Percentiles rank a stretch among this genome's conserved stretches.
These are phyloP conservation scores for Tuber indicum DNA, from an alignment of 495 filamentous ascomycete species.

Conservation along the genomic window DNA sequence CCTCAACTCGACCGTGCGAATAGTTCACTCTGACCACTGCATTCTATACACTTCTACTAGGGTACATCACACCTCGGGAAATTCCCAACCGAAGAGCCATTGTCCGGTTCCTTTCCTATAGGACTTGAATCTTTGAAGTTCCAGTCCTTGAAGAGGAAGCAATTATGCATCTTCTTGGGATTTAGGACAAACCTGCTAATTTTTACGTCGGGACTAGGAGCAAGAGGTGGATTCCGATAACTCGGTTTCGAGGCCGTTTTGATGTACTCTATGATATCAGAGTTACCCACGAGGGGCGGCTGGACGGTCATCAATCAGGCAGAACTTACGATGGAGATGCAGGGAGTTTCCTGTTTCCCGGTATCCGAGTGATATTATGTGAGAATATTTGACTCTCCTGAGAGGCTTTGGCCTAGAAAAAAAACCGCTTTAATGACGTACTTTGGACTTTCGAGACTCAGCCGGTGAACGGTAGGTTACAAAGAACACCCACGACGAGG, in stretches of 20 bases:
- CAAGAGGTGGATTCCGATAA: neutral
- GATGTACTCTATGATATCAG: neutral
- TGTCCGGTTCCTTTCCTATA: neutral
- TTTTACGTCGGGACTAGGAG: neutral
- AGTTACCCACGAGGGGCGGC: neutral
- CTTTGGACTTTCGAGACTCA: neutral
- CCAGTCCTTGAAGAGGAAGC: neutral
- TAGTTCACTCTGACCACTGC: neutral
- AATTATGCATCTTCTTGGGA: neutral
- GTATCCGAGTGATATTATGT: neutral
- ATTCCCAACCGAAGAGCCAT: neutral
- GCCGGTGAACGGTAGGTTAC: neutral
- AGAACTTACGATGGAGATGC: neutral
- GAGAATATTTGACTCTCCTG: neutral
- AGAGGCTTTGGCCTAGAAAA: neutral
- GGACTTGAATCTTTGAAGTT: neutral
- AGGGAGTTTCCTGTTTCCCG: neutral
- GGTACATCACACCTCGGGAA: neutral
- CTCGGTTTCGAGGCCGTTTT: neutral
- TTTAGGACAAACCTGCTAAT: neutral
- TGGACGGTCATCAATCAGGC: neutral
- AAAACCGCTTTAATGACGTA: neutral
- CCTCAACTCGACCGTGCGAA: neutral
- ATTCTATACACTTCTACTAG: neutral
- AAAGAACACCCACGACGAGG: neutral